Conservation (phyloP, 441 rosid species). For the Eruca vesicaria region DNA sequence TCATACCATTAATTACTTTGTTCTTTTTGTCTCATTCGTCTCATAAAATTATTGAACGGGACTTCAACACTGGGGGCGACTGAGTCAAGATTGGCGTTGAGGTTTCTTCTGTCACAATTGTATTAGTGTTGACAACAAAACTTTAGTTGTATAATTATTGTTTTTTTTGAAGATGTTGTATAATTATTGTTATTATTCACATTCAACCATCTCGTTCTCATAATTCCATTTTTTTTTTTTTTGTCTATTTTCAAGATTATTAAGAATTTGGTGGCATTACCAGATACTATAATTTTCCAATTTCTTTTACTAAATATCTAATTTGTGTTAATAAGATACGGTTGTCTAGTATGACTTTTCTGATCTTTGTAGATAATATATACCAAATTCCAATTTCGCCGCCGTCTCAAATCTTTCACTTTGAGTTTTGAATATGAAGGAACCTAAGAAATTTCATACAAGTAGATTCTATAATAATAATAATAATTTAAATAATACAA, state of each 20-base stretch:
- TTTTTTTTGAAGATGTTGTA: neutral
- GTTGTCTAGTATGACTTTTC: neutral
- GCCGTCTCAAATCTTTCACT: conserved; percentile 20
- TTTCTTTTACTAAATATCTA: neutral
- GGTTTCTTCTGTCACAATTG: neutral
- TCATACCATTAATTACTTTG: neutral
- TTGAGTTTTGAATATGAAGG: conserved; percentile 9
- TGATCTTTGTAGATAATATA: neutral
- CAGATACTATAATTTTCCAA: neutral
- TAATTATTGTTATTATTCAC: neutral
- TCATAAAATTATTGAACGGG: conserved; percentile 1
- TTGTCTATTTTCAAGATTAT: neutral
- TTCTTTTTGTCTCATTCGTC: neutral
- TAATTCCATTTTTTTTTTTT: neutral
- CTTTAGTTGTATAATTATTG: neutral
- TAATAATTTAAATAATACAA: neutral
- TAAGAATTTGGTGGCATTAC: neutral
- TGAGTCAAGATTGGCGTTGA: conserved; percentile 30
- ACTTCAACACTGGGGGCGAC: conserved; percentile 22
- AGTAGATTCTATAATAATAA: neutral
- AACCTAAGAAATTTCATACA: conserved; percentile 18
- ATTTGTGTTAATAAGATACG: neutral
- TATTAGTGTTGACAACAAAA: neutral
- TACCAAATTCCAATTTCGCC: conserved; percentile 5
- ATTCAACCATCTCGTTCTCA: neutral